A percentile compares a stretch with the other conserved stretches of the same genome.
Conservation (phyloP, 306 rosid genomes). For the Malus domestica region DNA sequence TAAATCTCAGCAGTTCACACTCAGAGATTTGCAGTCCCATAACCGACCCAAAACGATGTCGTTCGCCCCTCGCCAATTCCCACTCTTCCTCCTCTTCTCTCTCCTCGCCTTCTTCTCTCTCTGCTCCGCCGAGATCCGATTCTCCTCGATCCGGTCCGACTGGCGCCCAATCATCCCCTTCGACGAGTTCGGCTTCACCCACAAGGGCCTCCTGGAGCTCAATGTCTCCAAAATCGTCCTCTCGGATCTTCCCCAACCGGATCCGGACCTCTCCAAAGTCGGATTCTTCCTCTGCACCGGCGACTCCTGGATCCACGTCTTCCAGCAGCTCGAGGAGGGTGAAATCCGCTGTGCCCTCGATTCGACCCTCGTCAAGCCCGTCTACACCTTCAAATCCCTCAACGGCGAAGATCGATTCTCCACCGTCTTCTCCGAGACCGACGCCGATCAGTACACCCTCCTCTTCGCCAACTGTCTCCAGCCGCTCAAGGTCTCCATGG, state of each 20-base stretch:
- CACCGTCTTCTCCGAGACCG: slow-evolving; percentile 33
- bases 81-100: slow-evolving; percentile 19
- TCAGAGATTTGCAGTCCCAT: not conserved
- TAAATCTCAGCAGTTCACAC: not conserved
- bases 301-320: slow-evolving; percentile 70
- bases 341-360: slow-evolving; percentile 59
- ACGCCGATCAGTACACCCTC: slow-evolving; percentile 76
- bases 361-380: slow-evolving; percentile 55
- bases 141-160: slow-evolving; percentile 44
- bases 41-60: not conserved
- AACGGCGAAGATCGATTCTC: slow-evolving; percentile 12
- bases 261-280: slow-evolving; percentile 47
- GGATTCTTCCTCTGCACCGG: slow-evolving; percentile 85
- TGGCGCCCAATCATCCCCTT: slow-evolving; percentile 54
- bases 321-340: slow-evolving; percentile 62
- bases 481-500: slow-evolving; percentile 49
- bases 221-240: slow-evolving; percentile 42
- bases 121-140: slow-evolving; percentile 65
- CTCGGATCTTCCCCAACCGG: slow-evolving; percentile 25
- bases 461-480: slow-evolving; percentile 73
- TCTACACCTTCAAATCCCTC: slow-evolving; percentile 45
- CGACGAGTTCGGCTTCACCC: slow-evolving; percentile 85
- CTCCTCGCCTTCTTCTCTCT: slow-evolving; percentile 17
- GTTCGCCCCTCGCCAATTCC: not conserved
- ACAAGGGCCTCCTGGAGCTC: slow-evolving; percentile 72